These are phyloP conservation scores for Coniferiporia sulphurascens DNA, from an alignment of 1,284 basidiomycete genomes.

Conservation along the genomic window DNA sequence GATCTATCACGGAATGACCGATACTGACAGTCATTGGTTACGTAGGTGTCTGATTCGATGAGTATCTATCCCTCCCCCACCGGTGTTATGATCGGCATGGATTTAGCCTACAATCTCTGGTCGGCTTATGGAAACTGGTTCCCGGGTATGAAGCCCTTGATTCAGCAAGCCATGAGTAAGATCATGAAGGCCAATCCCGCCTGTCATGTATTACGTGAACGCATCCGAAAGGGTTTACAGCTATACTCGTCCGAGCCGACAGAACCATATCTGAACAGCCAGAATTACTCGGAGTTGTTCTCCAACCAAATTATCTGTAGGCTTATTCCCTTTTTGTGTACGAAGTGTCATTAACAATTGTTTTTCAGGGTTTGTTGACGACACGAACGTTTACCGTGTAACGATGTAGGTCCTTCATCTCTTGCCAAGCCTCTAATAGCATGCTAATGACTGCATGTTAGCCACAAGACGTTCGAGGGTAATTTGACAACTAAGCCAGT, in stretches of 20 bases:
- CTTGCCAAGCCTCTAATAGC: slow-evolving; percentile 2
- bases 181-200: slow-evolving; percentile 99
- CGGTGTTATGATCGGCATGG: slow-evolving; percentile 98
- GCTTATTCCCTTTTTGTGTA: slow-evolving; percentile 25
- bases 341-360: not conserved
- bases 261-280: slow-evolving; percentile 97
- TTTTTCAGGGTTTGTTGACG: slow-evolving; percentile 87
- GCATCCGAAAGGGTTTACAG: slow-evolving; percentile 97
- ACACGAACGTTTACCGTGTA: slow-evolving; percentile 99
- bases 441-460: slow-evolving; percentile 23
- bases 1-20: slow-evolving; percentile 12
- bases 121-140: slow-evolving; percentile 99
- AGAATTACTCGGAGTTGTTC: slow-evolving; percentile 96
- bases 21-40: slow-evolving; percentile 4
- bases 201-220: slow-evolving; percentile 96
- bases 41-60: slow-evolving; percentile 85
- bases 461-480: slow-evolving; percentile 99
- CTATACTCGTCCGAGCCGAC: slow-evolving; percentile 99
- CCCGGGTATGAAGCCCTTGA: slow-evolving; percentile 96
- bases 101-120: slow-evolving; percentile 97
- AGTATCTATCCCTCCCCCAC: slow-evolving; percentile 98
- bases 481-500: slow-evolving; percentile 99
- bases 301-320: slow-evolving; percentile 98
- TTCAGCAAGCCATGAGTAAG: slow-evolving; percentile 99
- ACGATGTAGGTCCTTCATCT: slow-evolving; percentile 65